Conservation (phyloP, 1,284 basidiomycete genomes). For the Leccinum solheimii region DNA sequence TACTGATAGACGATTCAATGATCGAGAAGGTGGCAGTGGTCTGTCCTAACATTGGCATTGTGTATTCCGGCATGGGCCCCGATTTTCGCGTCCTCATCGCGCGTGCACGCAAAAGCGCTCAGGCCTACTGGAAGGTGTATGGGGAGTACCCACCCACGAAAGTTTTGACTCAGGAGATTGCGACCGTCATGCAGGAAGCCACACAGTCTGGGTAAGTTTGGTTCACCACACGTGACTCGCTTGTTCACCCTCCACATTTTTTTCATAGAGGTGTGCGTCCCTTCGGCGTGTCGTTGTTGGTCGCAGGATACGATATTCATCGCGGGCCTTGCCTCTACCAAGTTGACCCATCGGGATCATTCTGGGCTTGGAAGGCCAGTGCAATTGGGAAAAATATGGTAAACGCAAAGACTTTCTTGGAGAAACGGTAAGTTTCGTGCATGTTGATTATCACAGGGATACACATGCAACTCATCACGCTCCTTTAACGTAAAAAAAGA, state of each 20-base stretch:
- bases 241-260: conserved; percentile 30
- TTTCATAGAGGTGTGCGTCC: conserved; percentile 90
- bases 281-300: conserved; percentile 94
- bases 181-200: conserved; percentile 98
- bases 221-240: conserved; percentile 27
- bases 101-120: conserved; percentile 95
- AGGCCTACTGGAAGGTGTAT: conserved; percentile 99
- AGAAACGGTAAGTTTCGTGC: conserved; percentile 78
- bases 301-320: conserved; percentile 93
- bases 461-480: conserved; percentile 19
- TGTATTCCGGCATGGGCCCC: conserved; percentile 99
- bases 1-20: conserved; percentile 96
- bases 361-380: conserved; percentile 99
- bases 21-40: conserved; percentile 96
- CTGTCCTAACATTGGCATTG: conserved; percentile 98
- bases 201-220: conserved; percentile 91
- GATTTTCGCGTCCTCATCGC: conserved; percentile 95
- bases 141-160: conserved; percentile 99
- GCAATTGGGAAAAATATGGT: conserved; percentile 99
- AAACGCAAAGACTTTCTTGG: conserved; percentile 98
- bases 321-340: conserved; percentile 95
- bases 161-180: conserved; percentile 95
- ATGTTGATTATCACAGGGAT: conserved; percentile 24
- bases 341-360: conserved; percentile 98
- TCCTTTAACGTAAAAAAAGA: conserved; percentile 57